Percentiles rank a stretch among this genome's conserved stretches.
phyloP scores from a whole-genome alignment of 805 yeast species.

The Helenozyma baotianmanensis region DNA sequence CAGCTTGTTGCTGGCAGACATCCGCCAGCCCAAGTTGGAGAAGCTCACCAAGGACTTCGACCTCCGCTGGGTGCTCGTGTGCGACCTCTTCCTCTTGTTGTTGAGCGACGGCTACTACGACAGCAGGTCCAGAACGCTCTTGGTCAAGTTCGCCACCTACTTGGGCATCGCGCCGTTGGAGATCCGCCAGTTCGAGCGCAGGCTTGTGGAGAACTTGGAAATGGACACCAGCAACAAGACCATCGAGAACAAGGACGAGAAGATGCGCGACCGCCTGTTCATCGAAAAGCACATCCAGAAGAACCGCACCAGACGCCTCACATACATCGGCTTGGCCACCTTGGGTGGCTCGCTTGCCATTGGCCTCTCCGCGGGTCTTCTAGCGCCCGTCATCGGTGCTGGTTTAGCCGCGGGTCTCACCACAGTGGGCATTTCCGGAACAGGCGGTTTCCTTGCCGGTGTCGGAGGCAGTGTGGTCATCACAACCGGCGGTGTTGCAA shows the following conservation, averaged over 20 bases:
- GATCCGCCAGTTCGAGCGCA: conserved; percentile 80
- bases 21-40: conserved; percentile 10
- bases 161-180: conserved; percentile 63
- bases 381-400: conserved; percentile 98
- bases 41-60: conserved; percentile 37
- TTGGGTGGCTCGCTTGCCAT: conserved; percentile 92
- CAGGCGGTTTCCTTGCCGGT: conserved; percentile 88
- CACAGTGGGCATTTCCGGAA: conserved; percentile 92
- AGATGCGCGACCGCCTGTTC: conserved; percentile 73
- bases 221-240: conserved; percentile 53
- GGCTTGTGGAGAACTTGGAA: conserved; percentile 87
- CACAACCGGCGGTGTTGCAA: conserved; percentile 83
- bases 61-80: conserved; percentile 87
- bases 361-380: conserved; percentile 90
- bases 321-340: conserved; percentile 92
- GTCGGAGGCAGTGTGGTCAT: conserved; percentile 95
- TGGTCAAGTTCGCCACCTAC: conserved; percentile 60
- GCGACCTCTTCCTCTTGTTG: conserved; percentile 80
- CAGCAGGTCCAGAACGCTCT: conserved; percentile 78
- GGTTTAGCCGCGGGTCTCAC: conserved; percentile 97
- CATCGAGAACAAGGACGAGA: conserved; percentile 63
- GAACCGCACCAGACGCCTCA: conserved; percentile 61
- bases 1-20: conserved; percentile 45
- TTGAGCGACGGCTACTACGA: conserved; percentile 85
- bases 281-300: conserved; percentile 67